Percentiles rank a stretch among this genome's conserved stretches.
Evolutionary conservation across 2,329 filamentous ascomycete genomes (phyloP).

Genomic region (Neofusicoccum laricinum): DNA sequence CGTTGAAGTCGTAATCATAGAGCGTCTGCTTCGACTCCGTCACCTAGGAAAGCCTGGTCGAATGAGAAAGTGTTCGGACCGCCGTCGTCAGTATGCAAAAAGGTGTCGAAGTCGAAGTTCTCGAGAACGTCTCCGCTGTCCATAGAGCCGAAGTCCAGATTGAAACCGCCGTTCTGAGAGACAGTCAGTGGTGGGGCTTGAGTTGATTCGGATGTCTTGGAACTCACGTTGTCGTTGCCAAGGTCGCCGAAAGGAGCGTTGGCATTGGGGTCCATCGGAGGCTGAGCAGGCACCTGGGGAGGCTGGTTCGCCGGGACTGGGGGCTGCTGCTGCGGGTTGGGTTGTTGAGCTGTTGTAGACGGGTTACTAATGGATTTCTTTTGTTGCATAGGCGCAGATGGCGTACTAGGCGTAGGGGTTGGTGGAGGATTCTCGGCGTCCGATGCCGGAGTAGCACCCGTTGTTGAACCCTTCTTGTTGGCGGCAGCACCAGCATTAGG

Average conservation of each 20-base stretch:
- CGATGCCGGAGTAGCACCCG: constrained; percentile 41
- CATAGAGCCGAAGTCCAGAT: constrained; percentile 42
- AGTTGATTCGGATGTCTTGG: not conserved
- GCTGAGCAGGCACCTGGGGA: constrained; percentile 16
- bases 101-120: constrained; percentile 67
- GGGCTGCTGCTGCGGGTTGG: constrained; percentile 31
- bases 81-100: constrained; percentile 55
- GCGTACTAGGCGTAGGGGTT: constrained; percentile 48
- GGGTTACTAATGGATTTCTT: constrained; percentile 35
- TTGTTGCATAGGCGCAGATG: constrained; percentile 45
- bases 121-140: constrained; percentile 63
- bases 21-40: constrained; percentile 11
- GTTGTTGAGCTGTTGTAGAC: constrained; percentile 32
- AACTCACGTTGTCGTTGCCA: constrained; percentile 32
- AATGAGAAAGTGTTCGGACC: not conserved
- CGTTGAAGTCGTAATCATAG: constrained; percentile 4
- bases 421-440: constrained; percentile 40
- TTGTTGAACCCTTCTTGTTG: constrained; percentile 39
- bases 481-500: constrained; percentile 29
- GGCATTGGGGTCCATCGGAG: constrained; percentile 33
- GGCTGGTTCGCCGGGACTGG: constrained; percentile 20
- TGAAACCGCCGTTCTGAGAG: constrained; percentile 33
- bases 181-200: constrained; percentile 26
- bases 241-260: constrained; percentile 40
- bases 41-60: not conserved